Conservation (phyloP, 2,329 filamentous ascomycete species). For the Dactylonectria macrodidyma region DNA sequence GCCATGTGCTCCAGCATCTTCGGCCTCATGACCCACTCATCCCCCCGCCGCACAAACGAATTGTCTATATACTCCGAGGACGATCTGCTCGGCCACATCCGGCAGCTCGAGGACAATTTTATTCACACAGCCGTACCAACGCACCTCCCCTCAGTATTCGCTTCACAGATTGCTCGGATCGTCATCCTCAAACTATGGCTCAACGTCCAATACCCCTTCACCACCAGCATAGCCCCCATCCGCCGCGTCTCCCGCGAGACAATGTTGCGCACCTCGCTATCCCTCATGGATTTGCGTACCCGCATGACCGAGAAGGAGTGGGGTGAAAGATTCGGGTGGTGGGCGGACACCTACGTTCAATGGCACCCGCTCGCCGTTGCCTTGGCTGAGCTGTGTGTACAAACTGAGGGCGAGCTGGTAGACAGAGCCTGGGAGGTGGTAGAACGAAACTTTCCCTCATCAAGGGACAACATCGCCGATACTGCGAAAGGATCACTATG, state of each 20-base stretch:
- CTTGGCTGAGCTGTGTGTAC: conserved; percentile 66
- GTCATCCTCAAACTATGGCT: conserved; percentile 65
- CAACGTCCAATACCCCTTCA: conserved; percentile 61
- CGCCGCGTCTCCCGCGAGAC: conserved; percentile 56
- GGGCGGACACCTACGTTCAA: conserved; percentile 65
- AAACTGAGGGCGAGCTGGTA: conserved; percentile 61
- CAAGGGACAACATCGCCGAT: conserved; percentile 64
- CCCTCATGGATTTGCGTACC: conserved; percentile 60
- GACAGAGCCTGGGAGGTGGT: conserved; percentile 66
- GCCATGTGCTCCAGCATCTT: conserved; percentile 58
- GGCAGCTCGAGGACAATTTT: conserved; percentile 57
- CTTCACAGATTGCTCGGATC: conserved; percentile 57
- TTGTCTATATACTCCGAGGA: conserved; percentile 52
- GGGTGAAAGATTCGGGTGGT: conserved; percentile 61
- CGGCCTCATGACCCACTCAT: conserved; percentile 56
- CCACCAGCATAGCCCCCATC: conserved; percentile 48
- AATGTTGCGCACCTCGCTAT: conserved; percentile 63
- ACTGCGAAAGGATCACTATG: conserved; percentile 65
- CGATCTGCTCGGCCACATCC: conserved; percentile 57
- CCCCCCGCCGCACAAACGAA: conserved; percentile 40
- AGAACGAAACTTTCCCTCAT: conserved; percentile 61
- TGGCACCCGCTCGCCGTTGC: conserved; percentile 70
- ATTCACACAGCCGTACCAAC: conserved; percentile 52
- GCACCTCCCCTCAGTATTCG: conserved; percentile 55
- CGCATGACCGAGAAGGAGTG: conserved; percentile 51